Conservation (phyloP, 345 rosid genomes). For the Dipteronia dyeriana region DNA sequence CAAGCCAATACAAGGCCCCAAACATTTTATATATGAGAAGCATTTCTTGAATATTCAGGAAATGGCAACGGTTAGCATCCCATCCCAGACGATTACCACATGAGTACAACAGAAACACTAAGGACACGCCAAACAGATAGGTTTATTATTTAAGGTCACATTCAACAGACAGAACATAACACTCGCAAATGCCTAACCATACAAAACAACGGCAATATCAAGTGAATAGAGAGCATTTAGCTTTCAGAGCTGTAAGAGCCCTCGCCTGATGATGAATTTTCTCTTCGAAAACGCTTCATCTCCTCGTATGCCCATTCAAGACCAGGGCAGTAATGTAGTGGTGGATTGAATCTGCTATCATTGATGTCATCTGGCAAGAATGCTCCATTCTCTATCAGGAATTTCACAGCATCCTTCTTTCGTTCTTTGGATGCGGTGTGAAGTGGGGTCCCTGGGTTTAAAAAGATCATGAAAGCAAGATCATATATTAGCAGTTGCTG, state of each 20-base stretch:
- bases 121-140: background rate
- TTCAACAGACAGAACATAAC: slow-evolving; percentile 7
- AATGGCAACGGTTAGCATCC: background rate
- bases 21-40: background rate
- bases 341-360: slow-evolving; percentile 89
- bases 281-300: slow-evolving; percentile 54
- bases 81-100: background rate
- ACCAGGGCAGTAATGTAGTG: slow-evolving; percentile 91
- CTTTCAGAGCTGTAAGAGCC: slow-evolving; percentile 55
- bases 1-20: too few species aligned
- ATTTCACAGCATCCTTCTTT: slow-evolving; percentile 83
- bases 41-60: too few species aligned
- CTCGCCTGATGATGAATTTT: slow-evolving; percentile 46
- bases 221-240: slow-evolving; percentile 19
- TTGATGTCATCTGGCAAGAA: slow-evolving; percentile 83
- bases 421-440: slow-evolving; percentile 88
- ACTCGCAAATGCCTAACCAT: background rate
- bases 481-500: background rate
- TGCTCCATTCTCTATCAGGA: slow-evolving; percentile 85
- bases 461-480: background rate
- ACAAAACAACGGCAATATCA: background rate
- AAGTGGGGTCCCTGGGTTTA: slow-evolving; percentile 82
- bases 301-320: slow-evolving; percentile 99
- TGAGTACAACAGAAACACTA: background rate
- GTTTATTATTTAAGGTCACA: background rate